Conservation (phyloP, 176 grass and related monocot genomes). For the Avena eriantha region DNA sequence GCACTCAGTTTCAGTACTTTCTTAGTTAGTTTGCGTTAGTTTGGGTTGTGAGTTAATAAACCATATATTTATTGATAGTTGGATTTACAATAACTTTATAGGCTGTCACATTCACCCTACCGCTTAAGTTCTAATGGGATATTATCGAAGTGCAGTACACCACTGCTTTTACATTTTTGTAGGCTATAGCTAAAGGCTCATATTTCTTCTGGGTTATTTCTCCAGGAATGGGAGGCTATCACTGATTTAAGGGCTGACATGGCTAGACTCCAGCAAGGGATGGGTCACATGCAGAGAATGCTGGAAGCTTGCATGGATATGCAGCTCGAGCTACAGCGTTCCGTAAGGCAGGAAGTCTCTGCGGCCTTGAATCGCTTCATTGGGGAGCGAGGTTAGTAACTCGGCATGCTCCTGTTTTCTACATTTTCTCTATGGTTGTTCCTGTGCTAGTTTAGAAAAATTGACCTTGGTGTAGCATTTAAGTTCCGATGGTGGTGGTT, state of each 20-base stretch:
- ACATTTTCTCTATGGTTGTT: not conserved
- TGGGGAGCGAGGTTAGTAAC: constrained; percentile 71
- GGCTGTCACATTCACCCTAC: too few species aligned
- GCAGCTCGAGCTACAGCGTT: constrained; percentile 97
- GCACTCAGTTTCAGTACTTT: not conserved
- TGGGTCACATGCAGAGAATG: constrained; percentile 97
- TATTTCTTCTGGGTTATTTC: constrained; percentile 41
- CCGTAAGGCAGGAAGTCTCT: constrained; percentile 95
- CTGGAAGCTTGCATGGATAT: constrained; percentile 99
- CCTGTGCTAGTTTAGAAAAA: not conserved
- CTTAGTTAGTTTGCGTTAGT: not conserved
- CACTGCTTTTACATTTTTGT: not conserved
- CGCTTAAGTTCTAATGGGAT: too few species aligned
- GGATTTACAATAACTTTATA: not conserved
- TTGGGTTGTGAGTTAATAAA: not conserved
- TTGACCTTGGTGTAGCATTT: not conserved
- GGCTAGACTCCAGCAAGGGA: constrained; percentile 88
- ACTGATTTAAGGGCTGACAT: constrained; percentile 95
- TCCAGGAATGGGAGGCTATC: constrained; percentile 98
- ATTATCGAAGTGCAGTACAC: too few species aligned
- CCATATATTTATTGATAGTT: not conserved
- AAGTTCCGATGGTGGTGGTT: not conserved
- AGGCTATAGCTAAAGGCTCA: not conserved
- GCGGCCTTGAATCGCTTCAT: constrained; percentile 91
- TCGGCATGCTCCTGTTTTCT: constrained; percentile 22